A percentile compares a stretch with the other conserved stretches of the same genome.
Evolutionary conservation across 495 filamentous ascomycete species (phyloP).

Genomic region (Daldinia loculata): DNA sequence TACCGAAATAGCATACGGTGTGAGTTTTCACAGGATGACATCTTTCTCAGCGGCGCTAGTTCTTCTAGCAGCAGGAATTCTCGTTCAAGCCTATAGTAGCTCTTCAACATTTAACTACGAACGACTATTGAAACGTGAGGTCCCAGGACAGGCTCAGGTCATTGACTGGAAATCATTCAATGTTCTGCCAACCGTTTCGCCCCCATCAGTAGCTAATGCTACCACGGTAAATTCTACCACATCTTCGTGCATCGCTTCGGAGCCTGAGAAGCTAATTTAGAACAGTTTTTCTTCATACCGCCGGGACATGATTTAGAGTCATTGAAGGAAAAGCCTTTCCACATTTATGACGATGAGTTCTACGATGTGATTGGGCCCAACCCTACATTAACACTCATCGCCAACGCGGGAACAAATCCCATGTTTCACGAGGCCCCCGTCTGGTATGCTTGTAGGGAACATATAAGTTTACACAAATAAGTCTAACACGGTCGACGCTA

Average conservation of each 20-base stretch:
- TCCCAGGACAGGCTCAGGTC: constrained; percentile 54
- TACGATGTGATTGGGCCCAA: constrained; percentile 53
- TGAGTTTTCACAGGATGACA: constrained; percentile 24
- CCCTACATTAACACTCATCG: constrained; percentile 56
- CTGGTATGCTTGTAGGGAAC: constrained; percentile 48
- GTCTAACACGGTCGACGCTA: constrained; percentile 14
- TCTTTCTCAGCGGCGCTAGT: constrained; percentile 20
- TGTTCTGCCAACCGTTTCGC: constrained; percentile 45
- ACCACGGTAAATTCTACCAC: constrained; percentile 34
- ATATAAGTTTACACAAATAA: not conserved
- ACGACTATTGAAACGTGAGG: constrained; percentile 26
- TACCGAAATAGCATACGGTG: not conserved
- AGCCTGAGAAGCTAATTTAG: not conserved
- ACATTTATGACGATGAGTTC: constrained; percentile 58
- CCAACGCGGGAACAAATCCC: constrained; percentile 50
- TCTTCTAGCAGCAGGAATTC: constrained; percentile 17
- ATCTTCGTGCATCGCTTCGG: not conserved
- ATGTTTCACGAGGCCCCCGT: constrained; percentile 62
- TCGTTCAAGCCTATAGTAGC: constrained; percentile 17
- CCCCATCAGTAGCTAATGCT: constrained; percentile 39
- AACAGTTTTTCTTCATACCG: constrained; percentile 50
- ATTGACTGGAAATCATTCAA: constrained; percentile 56
- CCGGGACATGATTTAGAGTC: constrained; percentile 46
- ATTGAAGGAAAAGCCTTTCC: constrained; percentile 53
- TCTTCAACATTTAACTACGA: constrained; percentile 2